A percentile compares a stretch with the other conserved stretches of the same genome.
Conservation (phyloP, 225 moss, liverwort and hornwort genomes). For the Pleurozium schreberi region DNA sequence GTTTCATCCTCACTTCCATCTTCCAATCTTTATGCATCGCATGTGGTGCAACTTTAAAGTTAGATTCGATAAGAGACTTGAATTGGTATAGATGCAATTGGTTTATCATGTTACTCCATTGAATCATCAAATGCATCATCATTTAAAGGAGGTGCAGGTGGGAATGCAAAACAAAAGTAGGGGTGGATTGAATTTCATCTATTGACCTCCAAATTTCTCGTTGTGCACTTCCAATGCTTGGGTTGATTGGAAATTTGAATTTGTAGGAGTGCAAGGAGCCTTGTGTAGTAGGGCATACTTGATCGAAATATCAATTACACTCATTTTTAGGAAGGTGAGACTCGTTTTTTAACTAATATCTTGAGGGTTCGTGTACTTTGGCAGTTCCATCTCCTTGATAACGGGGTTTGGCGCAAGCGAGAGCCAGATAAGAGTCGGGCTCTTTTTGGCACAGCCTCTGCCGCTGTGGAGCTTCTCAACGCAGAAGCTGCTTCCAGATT, state of each 20-base stretch:
- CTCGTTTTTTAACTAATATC: neutral
- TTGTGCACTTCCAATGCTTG: neutral
- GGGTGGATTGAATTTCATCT: neutral
- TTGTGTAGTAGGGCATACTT: neutral
- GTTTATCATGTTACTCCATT: neutral
- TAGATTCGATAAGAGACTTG: neutral
- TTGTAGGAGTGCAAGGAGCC: neutral
- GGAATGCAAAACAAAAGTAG: neutral
- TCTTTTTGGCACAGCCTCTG: neutral
- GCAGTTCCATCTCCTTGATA: slow-evolving; percentile 29
- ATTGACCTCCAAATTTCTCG: neutral
- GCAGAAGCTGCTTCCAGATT: slow-evolving; percentile 31
- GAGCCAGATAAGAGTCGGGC: slow-evolving; percentile 8
- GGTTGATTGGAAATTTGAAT: neutral
- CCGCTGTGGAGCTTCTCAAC: slow-evolving; percentile 31
- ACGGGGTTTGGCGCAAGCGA: slow-evolving; percentile 28
- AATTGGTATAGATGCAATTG: neutral
- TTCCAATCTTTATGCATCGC: neutral
- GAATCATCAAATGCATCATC: neutral
- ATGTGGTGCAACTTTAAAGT: neutral
- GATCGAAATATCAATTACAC: neutral
- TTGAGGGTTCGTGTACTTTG: neutral
- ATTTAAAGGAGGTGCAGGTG: neutral
- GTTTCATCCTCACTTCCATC: neutral
- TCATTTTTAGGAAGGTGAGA: neutral